Evolutionary conservation across 2,329 filamentous ascomycete genomes (phyloP), one percentile per base, ranked within the genome.

Genomic region (Plectosphaerella sp.): DNA sequence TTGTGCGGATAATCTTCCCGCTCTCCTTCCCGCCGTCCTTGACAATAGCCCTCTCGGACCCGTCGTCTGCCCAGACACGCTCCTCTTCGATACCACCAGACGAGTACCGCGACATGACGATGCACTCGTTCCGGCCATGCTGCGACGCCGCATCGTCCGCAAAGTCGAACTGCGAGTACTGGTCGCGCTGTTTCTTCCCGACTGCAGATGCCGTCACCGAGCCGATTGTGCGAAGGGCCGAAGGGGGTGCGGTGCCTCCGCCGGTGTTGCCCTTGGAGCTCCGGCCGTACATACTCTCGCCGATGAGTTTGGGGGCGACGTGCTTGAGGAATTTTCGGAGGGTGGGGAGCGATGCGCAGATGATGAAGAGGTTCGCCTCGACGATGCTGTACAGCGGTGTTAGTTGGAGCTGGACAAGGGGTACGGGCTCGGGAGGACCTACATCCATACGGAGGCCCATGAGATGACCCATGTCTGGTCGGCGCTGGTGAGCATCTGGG

Each of bases 291-390:
- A 39, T 43, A 43, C 50, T 54, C 33, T 50, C 53, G 47, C 53
- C 53, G 24, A 54, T 50, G 22, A 54, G 47, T 22, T 50, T 52
- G 22, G 63, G 63, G 15, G 61, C 61, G 8, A 63, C 57, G 47
- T 70, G 66, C 5, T 60, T 56, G 20, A 71, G 61, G 51, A 71
- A 71, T 2, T 62, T 63, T 9, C 66, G 64, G 15, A 71, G 55
- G 10, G 67, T 70, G n/a, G 68, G 66, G 4, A 71, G 51, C 11
- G 66, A 66, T 15, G 67, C 67, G 54, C 67, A 70, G 11, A 71
- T 65, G 24, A 71, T 57, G 36, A 71, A 54, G 1, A 71, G 61
- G 37, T 71, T 71, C 6, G 64, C 59, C 51, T 71, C 67, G 22
- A 70, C 57, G 46, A 68, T 64, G 24, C 67, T 71, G 47, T 11